Conservation (phyloP, 306 rosid genomes). For the Castanea mollissima region DNA sequence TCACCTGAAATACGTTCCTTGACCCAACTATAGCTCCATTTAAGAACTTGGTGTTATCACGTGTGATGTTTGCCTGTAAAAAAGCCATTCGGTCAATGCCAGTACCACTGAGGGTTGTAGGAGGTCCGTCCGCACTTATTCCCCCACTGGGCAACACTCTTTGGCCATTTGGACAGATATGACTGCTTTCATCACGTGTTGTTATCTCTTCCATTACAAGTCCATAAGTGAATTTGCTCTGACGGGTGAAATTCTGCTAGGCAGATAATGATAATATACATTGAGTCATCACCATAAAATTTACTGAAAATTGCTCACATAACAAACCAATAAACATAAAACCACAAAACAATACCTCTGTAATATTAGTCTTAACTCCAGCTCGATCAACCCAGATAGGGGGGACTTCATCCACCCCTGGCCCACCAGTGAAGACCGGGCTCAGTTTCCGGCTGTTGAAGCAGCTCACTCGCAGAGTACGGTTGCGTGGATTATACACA, state of each 20-base stretch:
- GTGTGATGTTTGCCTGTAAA: slow-evolving; percentile 86
- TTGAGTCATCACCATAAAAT: neutral
- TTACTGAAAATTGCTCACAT: slow-evolving; percentile 2
- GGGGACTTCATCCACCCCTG: slow-evolving; percentile 95
- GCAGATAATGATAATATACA: slow-evolving; percentile 15
- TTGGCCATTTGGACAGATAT: slow-evolving; percentile 72
- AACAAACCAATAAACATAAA: slow-evolving; percentile 3
- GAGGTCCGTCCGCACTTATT: slow-evolving; percentile 92
- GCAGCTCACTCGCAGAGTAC: slow-evolving; percentile 84
- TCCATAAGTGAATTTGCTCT: slow-evolving; percentile 97
- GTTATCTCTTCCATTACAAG: slow-evolving; percentile 94
- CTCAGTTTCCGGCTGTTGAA: slow-evolving; percentile 93
- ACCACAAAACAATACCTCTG: slow-evolving; percentile 53
- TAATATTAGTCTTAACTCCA: slow-evolving; percentile 82
- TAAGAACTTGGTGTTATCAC: slow-evolving; percentile 90
- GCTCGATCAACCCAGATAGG: slow-evolving; percentile 96
- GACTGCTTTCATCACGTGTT: slow-evolving; percentile 87
- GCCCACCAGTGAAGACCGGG: slow-evolving; percentile 97
- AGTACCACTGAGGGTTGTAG: slow-evolving; percentile 95
- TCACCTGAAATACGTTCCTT: slow-evolving; percentile 90
- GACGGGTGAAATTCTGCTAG: slow-evolving; percentile 79
- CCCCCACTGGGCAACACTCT: slow-evolving; percentile 86
- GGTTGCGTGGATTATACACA: slow-evolving; percentile 60
- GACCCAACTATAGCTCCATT: slow-evolving; percentile 85
- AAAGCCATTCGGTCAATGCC: slow-evolving; percentile 92